Evolutionary conservation across 352 stramenopile genomes (phyloP).

Genomic region (Thalassiosira hispida): DNA sequence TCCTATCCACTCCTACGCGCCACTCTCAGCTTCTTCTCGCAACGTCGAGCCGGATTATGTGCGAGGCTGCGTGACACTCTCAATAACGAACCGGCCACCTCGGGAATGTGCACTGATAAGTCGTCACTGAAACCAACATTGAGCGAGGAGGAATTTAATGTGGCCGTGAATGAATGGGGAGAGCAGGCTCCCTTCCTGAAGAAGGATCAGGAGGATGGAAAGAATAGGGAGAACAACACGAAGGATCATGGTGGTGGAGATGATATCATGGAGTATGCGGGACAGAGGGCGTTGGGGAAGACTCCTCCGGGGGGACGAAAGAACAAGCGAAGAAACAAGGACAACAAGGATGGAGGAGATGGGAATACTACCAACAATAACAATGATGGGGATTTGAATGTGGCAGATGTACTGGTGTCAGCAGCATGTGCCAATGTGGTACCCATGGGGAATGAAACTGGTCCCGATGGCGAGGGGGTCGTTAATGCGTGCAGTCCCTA

Average conservation of each 20-base stretch:
- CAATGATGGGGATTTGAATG: neutral
- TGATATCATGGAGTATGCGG: constrained; percentile 23
- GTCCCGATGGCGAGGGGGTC: neutral
- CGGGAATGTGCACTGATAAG: neutral
- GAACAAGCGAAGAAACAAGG: neutral
- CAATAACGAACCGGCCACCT: neutral
- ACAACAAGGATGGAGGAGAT: neutral
- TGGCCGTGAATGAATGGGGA: neutral
- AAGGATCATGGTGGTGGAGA: neutral
- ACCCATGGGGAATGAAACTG: neutral
- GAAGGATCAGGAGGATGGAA: neutral
- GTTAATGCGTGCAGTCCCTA: constrained; percentile 15
- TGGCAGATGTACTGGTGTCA: constrained; percentile 5
- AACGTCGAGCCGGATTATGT: neutral
- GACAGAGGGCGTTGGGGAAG: constrained; percentile 15
- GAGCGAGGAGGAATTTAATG: constrained; percentile 20
- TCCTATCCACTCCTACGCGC: constrained; percentile 12
- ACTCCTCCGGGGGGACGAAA: neutral
- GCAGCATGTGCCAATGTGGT: neutral
- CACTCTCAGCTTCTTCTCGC: constrained; percentile 16
- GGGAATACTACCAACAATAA: neutral
- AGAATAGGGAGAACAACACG: constrained; percentile 1
- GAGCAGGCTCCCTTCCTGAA: constrained; percentile 10
- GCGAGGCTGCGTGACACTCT: neutral
- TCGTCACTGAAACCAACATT: neutral